phyloP scores from a whole-genome alignment of 2,329 filamentous ascomycete species.

The Xylaria sp. region DNA sequence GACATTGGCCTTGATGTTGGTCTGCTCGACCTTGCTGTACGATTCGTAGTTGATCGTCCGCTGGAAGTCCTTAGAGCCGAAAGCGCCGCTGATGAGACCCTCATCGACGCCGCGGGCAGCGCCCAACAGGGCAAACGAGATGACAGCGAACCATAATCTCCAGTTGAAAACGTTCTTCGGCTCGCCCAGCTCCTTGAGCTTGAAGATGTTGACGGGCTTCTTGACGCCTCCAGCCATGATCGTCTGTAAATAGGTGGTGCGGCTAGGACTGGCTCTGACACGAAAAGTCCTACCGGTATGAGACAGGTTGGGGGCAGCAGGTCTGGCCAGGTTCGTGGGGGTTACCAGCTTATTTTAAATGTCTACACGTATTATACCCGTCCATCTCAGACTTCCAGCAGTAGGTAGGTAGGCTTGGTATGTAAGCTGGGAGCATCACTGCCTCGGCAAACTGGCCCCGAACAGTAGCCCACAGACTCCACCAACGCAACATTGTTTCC shows the following conservation, averaged over 20 bases:
- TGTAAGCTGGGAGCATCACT: background rate
- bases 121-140: constrained; percentile 75
- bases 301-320: background rate
- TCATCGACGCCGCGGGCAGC: constrained; percentile 80
- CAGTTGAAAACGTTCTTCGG: constrained; percentile 75
- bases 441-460: background rate
- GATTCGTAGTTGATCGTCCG: constrained; percentile 58
- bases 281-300: background rate
- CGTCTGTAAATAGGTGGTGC: background rate
- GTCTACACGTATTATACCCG: no score
- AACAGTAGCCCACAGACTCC: background rate
- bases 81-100: constrained; percentile 74
- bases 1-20: constrained; percentile 75
- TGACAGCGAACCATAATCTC: constrained; percentile 75
- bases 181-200: constrained; percentile 63
- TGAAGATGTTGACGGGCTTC: constrained; percentile 60
- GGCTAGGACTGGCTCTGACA: background rate
- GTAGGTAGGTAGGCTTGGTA: background rate
- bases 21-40: constrained; percentile 55
- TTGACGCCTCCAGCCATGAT: constrained; percentile 38
- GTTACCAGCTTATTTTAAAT: background rate
- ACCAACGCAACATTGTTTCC: constrained; percentile 8
- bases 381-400: background rate
- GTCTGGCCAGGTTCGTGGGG: background rate
- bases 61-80: constrained; percentile 68